Evolutionary conservation across 106 monocot species (phyloP).

Genomic region (Chionographis japonica): DNA sequence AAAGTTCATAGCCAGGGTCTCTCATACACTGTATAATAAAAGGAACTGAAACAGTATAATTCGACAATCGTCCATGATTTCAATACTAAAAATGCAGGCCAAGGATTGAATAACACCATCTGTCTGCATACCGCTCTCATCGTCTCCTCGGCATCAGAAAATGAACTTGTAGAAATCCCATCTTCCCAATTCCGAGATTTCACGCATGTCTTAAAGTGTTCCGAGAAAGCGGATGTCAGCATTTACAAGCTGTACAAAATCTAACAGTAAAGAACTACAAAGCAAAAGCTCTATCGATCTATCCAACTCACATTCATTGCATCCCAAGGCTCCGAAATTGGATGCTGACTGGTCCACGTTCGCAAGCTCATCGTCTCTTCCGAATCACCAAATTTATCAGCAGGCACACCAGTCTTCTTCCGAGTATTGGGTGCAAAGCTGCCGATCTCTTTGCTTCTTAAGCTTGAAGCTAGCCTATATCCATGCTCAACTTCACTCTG

Average conservation of each 20-base stretch:
- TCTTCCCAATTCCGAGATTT: slow-evolving; percentile 29
- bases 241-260: background rate
- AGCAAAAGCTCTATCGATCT: background rate
- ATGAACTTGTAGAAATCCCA: slow-evolving; percentile 24
- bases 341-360: slow-evolving; percentile 17
- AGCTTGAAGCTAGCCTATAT: slow-evolving; percentile 10
- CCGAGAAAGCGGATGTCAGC: background rate
- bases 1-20: background rate
- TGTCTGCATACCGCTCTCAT: slow-evolving; percentile 9
- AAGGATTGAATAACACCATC: background rate
- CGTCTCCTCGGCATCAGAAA: slow-evolving; percentile 31
- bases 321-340: slow-evolving; percentile 14
- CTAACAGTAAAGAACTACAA: background rate
- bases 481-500: slow-evolving; percentile 22
- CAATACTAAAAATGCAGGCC: too few relatives aligned
- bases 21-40: background rate
- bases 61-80: too few relatives aligned
- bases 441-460: slow-evolving; percentile 8
- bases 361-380: slow-evolving; percentile 17
- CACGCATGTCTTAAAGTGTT: background rate
- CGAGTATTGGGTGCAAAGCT: background rate
- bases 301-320: slow-evolving; percentile 18
- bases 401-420: background rate
- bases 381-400: background rate
- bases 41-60: background rate